Evolutionary conservation across 1,139 yeast genomes (phyloP).

Genomic region (Blastobotrys arbuscula): DNA sequence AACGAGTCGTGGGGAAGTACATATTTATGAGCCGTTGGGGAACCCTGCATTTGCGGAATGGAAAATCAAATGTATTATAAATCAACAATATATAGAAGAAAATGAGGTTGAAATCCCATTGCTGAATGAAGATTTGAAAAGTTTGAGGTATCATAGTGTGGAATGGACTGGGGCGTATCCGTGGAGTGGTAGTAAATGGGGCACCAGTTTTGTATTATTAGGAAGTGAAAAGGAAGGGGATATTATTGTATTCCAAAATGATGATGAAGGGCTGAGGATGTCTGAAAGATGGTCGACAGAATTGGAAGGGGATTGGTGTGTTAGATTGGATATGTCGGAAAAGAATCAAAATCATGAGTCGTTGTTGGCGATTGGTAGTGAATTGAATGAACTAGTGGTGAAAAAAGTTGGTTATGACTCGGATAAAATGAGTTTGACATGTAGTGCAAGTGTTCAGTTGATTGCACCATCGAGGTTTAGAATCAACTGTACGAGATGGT

Average conservation of each 20-base stretch:
- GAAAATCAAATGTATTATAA: constrained; percentile 16
- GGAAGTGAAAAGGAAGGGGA: constrained; percentile 20
- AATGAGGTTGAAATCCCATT: constrained; percentile 4
- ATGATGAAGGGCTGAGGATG: constrained; percentile 9
- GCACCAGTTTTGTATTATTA: constrained; percentile 20
- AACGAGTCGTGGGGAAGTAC: constrained; percentile 20
- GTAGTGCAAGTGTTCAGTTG: not conserved
- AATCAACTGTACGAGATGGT: constrained; percentile 7
- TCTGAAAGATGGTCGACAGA: not conserved
- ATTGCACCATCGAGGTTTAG: constrained; percentile 5
- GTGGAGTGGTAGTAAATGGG: constrained; percentile 19
- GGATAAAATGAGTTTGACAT: not conserved
- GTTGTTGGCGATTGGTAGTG: constrained; percentile 1
- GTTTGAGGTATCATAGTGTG: constrained; percentile 16
- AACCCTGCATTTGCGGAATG: constrained; percentile 20
- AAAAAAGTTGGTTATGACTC: constrained; percentile 3
- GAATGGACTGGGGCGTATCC: constrained; percentile 16
- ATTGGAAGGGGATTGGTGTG: not conserved
- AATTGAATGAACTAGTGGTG: constrained; percentile 3
- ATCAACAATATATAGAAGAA: constrained; percentile 14
- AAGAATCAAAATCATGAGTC: not conserved
- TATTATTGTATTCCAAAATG: constrained; percentile 17
- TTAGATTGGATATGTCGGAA: not conserved
- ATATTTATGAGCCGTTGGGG: constrained; percentile 20
- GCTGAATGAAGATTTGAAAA: not conserved